Evolutionary conservation across 805 yeast species (phyloP), one percentile per base, ranked within the genome.

Genomic region (Candida odintsovae): DNA sequence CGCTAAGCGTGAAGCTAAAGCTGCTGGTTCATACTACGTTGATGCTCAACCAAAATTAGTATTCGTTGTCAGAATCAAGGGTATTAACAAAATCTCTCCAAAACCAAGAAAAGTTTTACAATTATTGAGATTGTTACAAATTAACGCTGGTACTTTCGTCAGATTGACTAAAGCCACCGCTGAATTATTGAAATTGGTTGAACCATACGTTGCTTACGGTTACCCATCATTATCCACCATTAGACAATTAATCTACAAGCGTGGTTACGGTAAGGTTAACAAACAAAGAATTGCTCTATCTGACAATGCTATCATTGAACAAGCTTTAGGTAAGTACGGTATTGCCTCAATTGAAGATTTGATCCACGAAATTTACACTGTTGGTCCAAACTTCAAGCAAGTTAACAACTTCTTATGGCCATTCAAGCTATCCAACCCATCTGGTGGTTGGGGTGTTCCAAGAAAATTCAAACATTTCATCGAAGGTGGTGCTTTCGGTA

Each of bases 71-170:
- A 89, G 98, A 86, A 90, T 90, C 84, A 90, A 90, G 92, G 97
- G 97, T 90, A 88, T 90, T 75, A 86, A 80, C 90, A 90, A 90
- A 86, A 89, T 90, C 66, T 87, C 97, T 70, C 97, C 97, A 69
- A 90, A 90, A 86, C 96, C 97, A 83, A 90, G 97, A 87, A 90
- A 90, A 87, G 96, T 90, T 67, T 75, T 89, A 73, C 96, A 86
- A 77, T 82, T 90, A 71, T 80, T 88, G 74, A 85, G 96, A 82
- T 83, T 89, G 75, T 80, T 83, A 71, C 95, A 87, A 80, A 86
- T 89, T 75, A 89, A 89, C 82, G 80, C 94, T 66, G 97, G 92
- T 83, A 94, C 86, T 59, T 89, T 89, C 69, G 95, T 89, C 69
- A 89, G 85, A 76, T 83, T 89, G 66, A 89, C 95, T 83, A 89